Evolutionary conservation across 768 basidiomycete species (phyloP).

Genomic region (Lactarius quietus): DNA sequence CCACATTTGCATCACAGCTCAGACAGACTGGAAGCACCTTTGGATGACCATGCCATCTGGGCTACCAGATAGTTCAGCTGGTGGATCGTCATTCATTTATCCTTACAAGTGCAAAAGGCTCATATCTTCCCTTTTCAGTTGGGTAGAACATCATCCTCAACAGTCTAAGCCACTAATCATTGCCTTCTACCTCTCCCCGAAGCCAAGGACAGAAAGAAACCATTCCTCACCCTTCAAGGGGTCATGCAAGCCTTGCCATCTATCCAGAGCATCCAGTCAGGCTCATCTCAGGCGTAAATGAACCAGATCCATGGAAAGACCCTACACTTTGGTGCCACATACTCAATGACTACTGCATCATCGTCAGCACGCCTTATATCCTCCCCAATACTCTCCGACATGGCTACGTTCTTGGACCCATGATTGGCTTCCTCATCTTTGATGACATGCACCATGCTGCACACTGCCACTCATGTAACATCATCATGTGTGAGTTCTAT

Average conservation of each 20-base stretch:
- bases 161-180: slow-evolving; percentile 40
- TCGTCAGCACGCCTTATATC: slow-evolving; percentile 78
- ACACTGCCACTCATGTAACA: slow-evolving; percentile 70
- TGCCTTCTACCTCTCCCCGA: slow-evolving; percentile 57
- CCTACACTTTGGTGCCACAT: slow-evolving; percentile 54
- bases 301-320: slow-evolving; percentile 76
- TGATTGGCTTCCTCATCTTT: slow-evolving; percentile 67
- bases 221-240: slow-evolving; percentile 63
- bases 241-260: slow-evolving; percentile 85
- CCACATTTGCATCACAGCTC: slow-evolving; percentile 87
- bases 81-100: slow-evolving; percentile 28
- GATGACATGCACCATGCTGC: slow-evolving; percentile 81
- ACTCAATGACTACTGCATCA: slow-evolving; percentile 51
- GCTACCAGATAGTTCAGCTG: slow-evolving; percentile 29
- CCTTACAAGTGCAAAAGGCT: slow-evolving; percentile 46
- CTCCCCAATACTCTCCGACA: slow-evolving; percentile 75
- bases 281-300: slow-evolving; percentile 62
- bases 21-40: slow-evolving; percentile 91
- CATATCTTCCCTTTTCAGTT: slow-evolving; percentile 62
- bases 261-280: slow-evolving; percentile 93
- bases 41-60: slow-evolving; percentile 75
- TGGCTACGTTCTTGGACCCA: slow-evolving; percentile 62
- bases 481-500: slow-evolving; percentile 76
- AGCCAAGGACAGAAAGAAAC: slow-evolving; percentile 72
- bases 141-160: slow-evolving; percentile 40